Evolutionary conservation across 192 early-diverging fungal genomes (phyloP), one percentile per base, ranked within the genome.

Genomic region (Pilaira anomala): DNA sequence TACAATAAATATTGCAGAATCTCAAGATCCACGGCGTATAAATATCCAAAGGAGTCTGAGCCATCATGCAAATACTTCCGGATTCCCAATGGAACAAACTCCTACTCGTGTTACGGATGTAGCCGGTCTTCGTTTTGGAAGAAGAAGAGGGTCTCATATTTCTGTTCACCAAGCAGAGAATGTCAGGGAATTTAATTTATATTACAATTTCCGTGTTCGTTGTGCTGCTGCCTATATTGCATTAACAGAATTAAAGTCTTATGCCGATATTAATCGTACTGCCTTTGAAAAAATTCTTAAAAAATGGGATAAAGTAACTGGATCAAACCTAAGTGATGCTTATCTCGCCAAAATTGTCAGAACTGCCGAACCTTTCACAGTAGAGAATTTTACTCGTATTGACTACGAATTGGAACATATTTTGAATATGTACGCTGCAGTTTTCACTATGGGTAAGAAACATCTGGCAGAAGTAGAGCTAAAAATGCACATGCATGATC

Each of bases 271-370:
- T 49, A 93, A 95, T 78, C 80, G 83, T 60, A 88, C 88, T 2
- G 93, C 91, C 19, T 95, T 95, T 72, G 72, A 77, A 80, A 95
- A 95, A 74, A 91, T 93, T 69, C 74, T 93, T 33, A 95, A 95
- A 76, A 95, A 95, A 76, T 93, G 87, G 73, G 93, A 95, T 76
- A 95, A 95, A 68, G 86, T 95, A 6, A 90, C 88, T 3, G 73
- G 75, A 13, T 83, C 77, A 44, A 63, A 64, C 18, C 66, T 74
- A 14, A 46, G 71, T 29, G 22, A 42, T 25, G 13, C 60, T 12
- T 78, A 78, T 55, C 69, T 72, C 61, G 53, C 66, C 26, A 72
- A 71, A 28, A 71, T 76, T n/a, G 82, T 90, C 3, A 79, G 82
- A 16, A 36, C 58, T 2, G 65, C 80, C 0, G 72, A 76, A 18